A percentile compares a stretch with the other conserved stretches of the same genome.
Conservation (phyloP, 2,329 filamentous ascomycete genomes). For the Aspergillus costaricaensis region DNA sequence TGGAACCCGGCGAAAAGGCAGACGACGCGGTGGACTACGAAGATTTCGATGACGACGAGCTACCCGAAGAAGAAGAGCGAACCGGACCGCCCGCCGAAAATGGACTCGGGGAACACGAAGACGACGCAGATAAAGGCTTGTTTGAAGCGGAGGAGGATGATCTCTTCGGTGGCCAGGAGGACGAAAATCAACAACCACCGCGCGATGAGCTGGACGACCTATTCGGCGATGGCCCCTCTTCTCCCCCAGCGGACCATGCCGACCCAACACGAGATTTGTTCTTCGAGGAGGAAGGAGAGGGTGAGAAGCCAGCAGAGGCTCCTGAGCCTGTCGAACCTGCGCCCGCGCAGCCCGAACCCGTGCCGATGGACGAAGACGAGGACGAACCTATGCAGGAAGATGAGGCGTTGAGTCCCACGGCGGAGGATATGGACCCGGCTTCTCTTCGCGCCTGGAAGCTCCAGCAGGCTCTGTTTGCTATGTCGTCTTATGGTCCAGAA, state of each 20-base stretch:
- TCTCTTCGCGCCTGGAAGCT: conserved; percentile 48
- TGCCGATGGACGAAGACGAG: conserved; percentile 31
- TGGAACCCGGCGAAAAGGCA: conserved; percentile 70
- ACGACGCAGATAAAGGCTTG: conserved; percentile 30
- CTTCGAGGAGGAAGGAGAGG: conserved; percentile 29
- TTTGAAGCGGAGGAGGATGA: conserved; percentile 43
- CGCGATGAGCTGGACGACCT: conserved; percentile 51
- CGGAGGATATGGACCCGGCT: conserved; percentile 45
- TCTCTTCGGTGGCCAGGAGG: conserved; percentile 32
- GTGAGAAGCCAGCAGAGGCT: conserved; percentile 18
- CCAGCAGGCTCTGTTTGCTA: conserved; percentile 50
- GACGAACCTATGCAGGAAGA: conserved; percentile 31
- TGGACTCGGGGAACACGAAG: conserved; percentile 58
- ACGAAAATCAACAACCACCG: conserved; percentile 25
- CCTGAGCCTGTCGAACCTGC: conserved; percentile 2
- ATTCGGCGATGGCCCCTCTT: conserved; percentile 48
- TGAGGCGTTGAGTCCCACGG: conserved; percentile 28
- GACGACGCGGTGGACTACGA: conserved; percentile 89
- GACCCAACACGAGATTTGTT: conserved; percentile 38
- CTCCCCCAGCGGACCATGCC: conserved; percentile 34
- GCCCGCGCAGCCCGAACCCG: conserved; percentile 17
- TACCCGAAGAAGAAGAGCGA: conserved; percentile 63
- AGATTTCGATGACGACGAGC: conserved; percentile 88
- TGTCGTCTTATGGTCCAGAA: conserved; percentile 54
- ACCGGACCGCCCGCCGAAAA: conserved; percentile 38